Evolutionary conservation across 73 alveolate genomes (phyloP).

Genomic region (Durusdinium trenchii): DNA sequence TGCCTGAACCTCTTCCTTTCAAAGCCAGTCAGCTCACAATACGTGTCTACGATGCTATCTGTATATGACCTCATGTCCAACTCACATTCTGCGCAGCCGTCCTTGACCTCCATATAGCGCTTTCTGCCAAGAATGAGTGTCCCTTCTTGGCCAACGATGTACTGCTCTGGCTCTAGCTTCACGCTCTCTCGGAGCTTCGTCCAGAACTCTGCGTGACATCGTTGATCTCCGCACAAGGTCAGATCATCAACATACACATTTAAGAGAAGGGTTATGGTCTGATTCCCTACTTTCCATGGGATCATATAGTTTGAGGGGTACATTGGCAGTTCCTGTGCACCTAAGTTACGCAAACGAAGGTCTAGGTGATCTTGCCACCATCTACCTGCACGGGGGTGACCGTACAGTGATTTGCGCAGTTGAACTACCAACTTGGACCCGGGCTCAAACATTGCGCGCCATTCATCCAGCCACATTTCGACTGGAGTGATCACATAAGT

Average conservation of each 20-base stretch:
- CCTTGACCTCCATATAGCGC: background rate
- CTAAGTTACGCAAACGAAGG: background rate
- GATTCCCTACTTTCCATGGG: background rate
- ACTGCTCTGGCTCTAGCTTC: background rate
- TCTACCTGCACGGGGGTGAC: slow-evolving; percentile 8
- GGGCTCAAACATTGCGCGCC: background rate
- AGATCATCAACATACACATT: slow-evolving; percentile 2
- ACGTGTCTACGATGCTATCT: background rate
- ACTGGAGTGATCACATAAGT: background rate
- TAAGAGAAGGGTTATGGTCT: background rate
- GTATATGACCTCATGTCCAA: background rate
- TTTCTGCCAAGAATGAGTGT: background rate
- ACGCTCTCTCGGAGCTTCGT: background rate
- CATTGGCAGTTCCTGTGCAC: background rate
- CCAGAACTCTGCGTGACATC: background rate
- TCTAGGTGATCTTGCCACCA: background rate
- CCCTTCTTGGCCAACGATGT: background rate
- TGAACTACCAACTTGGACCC: background rate
- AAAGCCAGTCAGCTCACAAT: background rate
- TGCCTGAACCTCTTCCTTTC: background rate
- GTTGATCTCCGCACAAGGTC: background rate
- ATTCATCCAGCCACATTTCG: background rate
- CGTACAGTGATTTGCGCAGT: background rate
- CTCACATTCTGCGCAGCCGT: background rate
- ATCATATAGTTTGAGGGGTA: background rate